phyloP scores from a whole-genome alignment of 1,139 yeast genomes.

The Debaryomyces robertsiae region DNA sequence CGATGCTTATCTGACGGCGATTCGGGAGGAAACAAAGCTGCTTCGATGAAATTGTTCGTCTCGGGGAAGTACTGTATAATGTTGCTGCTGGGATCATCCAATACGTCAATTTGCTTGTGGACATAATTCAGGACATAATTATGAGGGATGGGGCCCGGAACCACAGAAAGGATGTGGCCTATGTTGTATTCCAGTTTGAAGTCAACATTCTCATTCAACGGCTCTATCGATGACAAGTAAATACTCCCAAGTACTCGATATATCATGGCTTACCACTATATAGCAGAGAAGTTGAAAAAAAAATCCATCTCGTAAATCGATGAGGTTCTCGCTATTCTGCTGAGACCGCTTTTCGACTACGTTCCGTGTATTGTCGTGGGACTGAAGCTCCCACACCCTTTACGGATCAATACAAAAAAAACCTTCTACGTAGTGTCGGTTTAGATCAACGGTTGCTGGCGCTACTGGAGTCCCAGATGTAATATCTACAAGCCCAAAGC shows the following conservation, averaged over 20 bases:
- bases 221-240: conserved; percentile 61
- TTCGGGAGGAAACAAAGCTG: conserved; percentile 48
- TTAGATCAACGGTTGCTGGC: too few species aligned
- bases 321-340: not conserved
- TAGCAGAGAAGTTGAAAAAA: not conserved
- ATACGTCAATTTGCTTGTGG: conserved; percentile 65
- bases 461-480: too few species aligned
- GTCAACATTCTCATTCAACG: conserved; percentile 48
- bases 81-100: conserved; percentile 67
- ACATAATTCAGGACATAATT: conserved; percentile 50
- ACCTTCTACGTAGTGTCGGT: too few species aligned
- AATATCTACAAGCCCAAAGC: too few species aligned
- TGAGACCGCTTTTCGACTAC: not conserved
- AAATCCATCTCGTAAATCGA: conserved; percentile 8
- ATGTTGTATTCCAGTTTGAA: conserved; percentile 51
- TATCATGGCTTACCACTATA: conserved; percentile 17
- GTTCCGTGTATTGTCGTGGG: too few species aligned
- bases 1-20: conserved; percentile 42
- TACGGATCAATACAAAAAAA: too few species aligned
- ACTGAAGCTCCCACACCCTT: too few species aligned
- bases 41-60: conserved; percentile 66
- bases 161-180: conserved; percentile 68
- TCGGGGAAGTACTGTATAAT: conserved; percentile 62
- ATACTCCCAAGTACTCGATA: conserved; percentile 65
- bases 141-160: conserved; percentile 64